Base-by-base conservation (phyloP, 768 basidiomycete genomes). In the Termitomyces sp. region DNA sequence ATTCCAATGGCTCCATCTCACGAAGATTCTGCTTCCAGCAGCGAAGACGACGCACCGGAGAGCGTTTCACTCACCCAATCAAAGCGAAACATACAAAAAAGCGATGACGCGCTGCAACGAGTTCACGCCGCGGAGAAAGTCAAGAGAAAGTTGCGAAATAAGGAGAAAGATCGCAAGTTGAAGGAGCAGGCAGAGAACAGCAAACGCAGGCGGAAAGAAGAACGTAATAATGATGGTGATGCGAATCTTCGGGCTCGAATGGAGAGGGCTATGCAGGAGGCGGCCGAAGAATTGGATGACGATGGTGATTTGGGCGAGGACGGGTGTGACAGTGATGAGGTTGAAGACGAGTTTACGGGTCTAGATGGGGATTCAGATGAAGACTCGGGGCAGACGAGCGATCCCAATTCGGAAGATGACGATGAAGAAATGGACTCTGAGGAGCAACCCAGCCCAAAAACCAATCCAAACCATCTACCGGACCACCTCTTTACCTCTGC, bases 401-500 rank as follows among this genome's bases (percentile, higher is more conserved):
- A 40, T 59, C 53, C 48, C 14, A 54, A 51, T 41, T 69, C 66
- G 16, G 48, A 57, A 65, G 70, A 67, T 49, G 66, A 58, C 58
- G 66, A 63, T 37, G 62, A 65, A 19, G 60, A 53, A 16, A 68
- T 69, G 23, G 52, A 57, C 19, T 63, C 65, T 59, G 63, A 59
- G 17, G 61, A 63, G 1, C 63, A 57, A 9, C n/a, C 54, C 40
- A 53, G 66, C 60, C 25, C 61, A 44, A 59, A 67, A 54, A 53
- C 48, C 29, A 73, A 76, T 52, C 66, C 73, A 4, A 72, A 81
- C 46, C 82, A 87, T 67, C 83, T 89, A 29, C 84, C 85, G 2
- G 87, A 88, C 63, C 81, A 85, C 59, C 72, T 88, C 19, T 89
- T 89, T 67, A 62, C 71, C 0, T 74, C 83, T 57, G 86, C 85